Percentiles rank a stretch among this genome's conserved stretches.
These are phyloP conservation scores for Urostyla sp. DNA, from an alignment of 73 alveolate genomes.

Conservation along the genomic window DNA sequence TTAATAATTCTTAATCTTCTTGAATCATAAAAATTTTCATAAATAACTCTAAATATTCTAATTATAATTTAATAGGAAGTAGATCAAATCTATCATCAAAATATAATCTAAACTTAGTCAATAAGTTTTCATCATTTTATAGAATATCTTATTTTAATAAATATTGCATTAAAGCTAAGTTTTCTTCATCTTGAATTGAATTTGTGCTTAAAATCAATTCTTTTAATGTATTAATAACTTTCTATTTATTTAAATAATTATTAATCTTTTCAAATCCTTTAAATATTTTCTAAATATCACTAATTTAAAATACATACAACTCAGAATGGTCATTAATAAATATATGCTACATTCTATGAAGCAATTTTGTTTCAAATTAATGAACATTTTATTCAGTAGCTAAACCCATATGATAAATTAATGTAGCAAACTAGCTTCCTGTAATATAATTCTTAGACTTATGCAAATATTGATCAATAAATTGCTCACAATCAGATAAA, in stretches of 20 bases:
- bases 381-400: neutral
- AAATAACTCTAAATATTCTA: conserved; percentile 1
- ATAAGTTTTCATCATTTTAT: neutral
- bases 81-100: conserved; percentile 35
- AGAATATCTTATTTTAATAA: neutral
- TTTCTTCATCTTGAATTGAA: neutral
- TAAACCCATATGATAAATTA: conserved; percentile 3
- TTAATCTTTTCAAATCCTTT: conserved; percentile 31
- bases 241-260: conserved; percentile 32
- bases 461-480: conserved; percentile 22
- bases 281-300: conserved; percentile 1
- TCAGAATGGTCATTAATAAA: conserved; percentile 42
- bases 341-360: conserved; percentile 46
- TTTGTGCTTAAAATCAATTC: neutral
- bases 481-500: conserved; percentile 18
- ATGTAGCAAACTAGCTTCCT: conserved; percentile 20
- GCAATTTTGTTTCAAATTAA: conserved; percentile 10
- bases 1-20: conserved; percentile 35
- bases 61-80: neutral
- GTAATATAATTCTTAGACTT: conserved; percentile 31
- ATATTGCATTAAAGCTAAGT: conserved; percentile 1
- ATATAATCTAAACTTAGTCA: conserved; percentile 2
- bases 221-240: neutral
- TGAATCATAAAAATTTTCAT: neutral
- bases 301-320: conserved; percentile 14